Percentiles rank a stretch among this genome's conserved stretches.
Evolutionary conservation across 306 rosid genomes (phyloP).

Genomic region (Geum urbanum): DNA sequence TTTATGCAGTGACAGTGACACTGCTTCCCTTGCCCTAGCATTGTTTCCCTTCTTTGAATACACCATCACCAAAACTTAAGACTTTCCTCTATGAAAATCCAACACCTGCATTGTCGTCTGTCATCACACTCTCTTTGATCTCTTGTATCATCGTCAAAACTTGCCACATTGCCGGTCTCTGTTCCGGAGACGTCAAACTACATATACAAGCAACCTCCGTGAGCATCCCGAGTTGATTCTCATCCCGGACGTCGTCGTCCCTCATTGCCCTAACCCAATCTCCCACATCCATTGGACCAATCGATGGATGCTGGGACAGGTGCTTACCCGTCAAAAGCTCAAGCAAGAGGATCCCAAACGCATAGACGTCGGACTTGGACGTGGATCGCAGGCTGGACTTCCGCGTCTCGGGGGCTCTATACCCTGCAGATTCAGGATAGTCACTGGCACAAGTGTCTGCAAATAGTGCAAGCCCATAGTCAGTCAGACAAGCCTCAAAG

Average conservation of each 20-base stretch:
- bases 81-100: slow-evolving; percentile 33
- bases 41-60: slow-evolving; percentile 19
- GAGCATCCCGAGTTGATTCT: slow-evolving; percentile 72
- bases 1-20: slow-evolving; percentile 7
- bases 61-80: slow-evolving; percentile 9
- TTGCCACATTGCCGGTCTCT: slow-evolving; percentile 95
- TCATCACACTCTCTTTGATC: slow-evolving; percentile 65
- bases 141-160: slow-evolving; percentile 81
- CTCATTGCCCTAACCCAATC: slow-evolving; percentile 85
- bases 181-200: slow-evolving; percentile 77
- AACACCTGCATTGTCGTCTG: slow-evolving; percentile 30
- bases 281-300: slow-evolving; percentile 59
- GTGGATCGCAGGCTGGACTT: slow-evolving; percentile 49
- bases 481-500: slow-evolving; percentile 86
- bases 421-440: slow-evolving; percentile 58
- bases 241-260: slow-evolving; percentile 62
- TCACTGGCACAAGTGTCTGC: slow-evolving; percentile 44
- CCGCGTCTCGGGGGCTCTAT: slow-evolving; percentile 69
- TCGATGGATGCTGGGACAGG: slow-evolving; percentile 76
- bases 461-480: slow-evolving; percentile 58
- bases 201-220: slow-evolving; percentile 87
- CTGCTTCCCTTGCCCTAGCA: background rate
- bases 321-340: slow-evolving; percentile 92
- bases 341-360: slow-evolving; percentile 69
- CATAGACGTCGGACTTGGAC: slow-evolving; percentile 64